phyloP scores from a whole-genome alignment of 352 stramenopile genomes.

The Pythium pectinolyticum region DNA sequence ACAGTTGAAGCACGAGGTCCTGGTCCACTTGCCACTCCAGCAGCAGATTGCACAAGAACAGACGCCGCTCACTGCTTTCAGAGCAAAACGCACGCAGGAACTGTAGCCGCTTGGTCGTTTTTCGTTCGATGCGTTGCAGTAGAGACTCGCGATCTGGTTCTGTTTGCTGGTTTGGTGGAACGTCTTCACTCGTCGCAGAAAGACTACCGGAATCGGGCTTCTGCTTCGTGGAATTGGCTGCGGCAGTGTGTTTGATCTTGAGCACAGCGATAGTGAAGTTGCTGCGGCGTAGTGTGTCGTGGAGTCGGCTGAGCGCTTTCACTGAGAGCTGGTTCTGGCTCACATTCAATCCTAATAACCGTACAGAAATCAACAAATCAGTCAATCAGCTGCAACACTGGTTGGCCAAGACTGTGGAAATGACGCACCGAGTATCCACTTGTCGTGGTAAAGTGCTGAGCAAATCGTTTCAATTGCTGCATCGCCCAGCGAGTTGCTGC shows the following conservation, averaged over 20 bases:
- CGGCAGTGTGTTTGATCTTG: slow-evolving; percentile 33
- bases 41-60: slow-evolving; percentile 47
- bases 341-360: slow-evolving; percentile 42
- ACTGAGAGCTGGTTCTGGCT: slow-evolving; percentile 42
- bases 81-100: background rate
- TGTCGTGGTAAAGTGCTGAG: slow-evolving; percentile 62
- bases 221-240: background rate
- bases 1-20: slow-evolving; percentile 56
- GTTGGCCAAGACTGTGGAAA: background rate
- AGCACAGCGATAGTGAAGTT: slow-evolving; percentile 55
- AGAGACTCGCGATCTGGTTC: background rate
- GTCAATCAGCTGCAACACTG: no score
- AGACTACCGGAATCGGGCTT: no score
- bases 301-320: slow-evolving; percentile 29
- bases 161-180: background rate
- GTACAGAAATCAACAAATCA: no score
- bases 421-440: slow-evolving; percentile 53
- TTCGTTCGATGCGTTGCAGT: background rate
- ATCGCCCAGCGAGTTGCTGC: slow-evolving; percentile 47
- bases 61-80: slow-evolving; percentile 18
- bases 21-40: slow-evolving; percentile 55
- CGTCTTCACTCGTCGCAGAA: no score
- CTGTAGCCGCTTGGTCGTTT: background rate
- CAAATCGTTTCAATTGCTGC: slow-evolving; percentile 37
- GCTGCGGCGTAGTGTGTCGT: slow-evolving; percentile 38